These are phyloP conservation scores for Penicillium pancosmium DNA, from an alignment of 495 filamentous ascomycete genomes.

Conservation along the genomic window DNA sequence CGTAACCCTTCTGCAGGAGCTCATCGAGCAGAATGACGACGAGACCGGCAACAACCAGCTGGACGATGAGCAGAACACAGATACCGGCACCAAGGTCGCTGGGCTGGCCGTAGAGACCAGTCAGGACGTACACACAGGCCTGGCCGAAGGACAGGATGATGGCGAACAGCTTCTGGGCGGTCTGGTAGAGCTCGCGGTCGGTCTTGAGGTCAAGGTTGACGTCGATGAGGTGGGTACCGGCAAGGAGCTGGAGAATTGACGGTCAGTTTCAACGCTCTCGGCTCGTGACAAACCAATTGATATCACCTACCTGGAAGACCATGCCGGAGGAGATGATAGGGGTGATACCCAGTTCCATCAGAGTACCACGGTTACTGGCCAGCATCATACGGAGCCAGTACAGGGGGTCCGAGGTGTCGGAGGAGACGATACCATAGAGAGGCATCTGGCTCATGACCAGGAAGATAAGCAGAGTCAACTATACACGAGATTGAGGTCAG, in stretches of 20 bases:
- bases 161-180: constrained; percentile 98
- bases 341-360: constrained; percentile 99
- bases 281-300: constrained; percentile 5
- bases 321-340: constrained; percentile 99
- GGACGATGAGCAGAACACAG: constrained; percentile 94
- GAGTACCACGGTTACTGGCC: constrained; percentile 96
- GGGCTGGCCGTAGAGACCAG: constrained; percentile 95
- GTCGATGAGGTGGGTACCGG: constrained; percentile 99
- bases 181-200: constrained; percentile 99
- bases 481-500: constrained; percentile 36
- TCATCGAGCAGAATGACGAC: constrained; percentile 99
- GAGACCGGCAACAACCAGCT: constrained; percentile 94
- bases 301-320: constrained; percentile 84
- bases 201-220: constrained; percentile 99
- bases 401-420: constrained; percentile 94
- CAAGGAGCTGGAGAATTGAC: constrained; percentile 65
- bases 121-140: constrained; percentile 94
- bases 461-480: constrained; percentile 95
- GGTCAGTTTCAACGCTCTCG: constrained; percentile 22
- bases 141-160: constrained; percentile 97
- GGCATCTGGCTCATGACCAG: constrained; percentile 99
- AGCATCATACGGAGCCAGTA: constrained; percentile 99
- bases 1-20: constrained; percentile 99
- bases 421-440: constrained; percentile 92
- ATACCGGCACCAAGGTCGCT: constrained; percentile 96